Evolutionary conservation across 352 stramenopile species (phyloP), one percentile per base, ranked within the genome.

Genomic region (Pythium plurisporium): DNA sequence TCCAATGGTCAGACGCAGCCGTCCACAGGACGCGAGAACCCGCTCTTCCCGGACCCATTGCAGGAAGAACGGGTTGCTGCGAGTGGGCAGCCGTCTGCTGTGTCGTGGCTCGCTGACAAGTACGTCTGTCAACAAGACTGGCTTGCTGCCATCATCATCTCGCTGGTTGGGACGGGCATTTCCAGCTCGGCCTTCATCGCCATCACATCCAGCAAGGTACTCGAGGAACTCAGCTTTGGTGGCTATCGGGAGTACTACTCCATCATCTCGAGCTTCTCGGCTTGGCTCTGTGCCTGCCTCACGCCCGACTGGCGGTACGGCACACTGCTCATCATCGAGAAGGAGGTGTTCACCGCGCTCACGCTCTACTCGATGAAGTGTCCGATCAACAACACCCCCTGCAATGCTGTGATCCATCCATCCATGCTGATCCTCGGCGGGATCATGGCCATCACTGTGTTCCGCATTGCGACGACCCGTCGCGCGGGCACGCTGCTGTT

Each of bases 331-430:
- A 65, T 77, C 27, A 12, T 79, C 10, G 62, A 82, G 53, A 77
- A 78, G 26, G 67, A 60, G 17, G 67, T 82, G 27, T 87, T 87
- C 43, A 79, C 69, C 33, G 50, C 59, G 25, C 59, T 87, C 27
- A 84, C 76, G n/a, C 44, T 89, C 31, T 72, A 83, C 59, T 84
- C 74, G 15, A 84, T 71, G 25, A 71, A 67, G 23, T 89, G 79
- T 52, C 67, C 72, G 11, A 82, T 80, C 38, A 87, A 86, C 49
- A 41, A 76, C 31, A 56, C 82, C 10, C 65, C 51, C 34, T 89
- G 79, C 55, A 60, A 67, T 52, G 48, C 62, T 25, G 23, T 59
- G 9, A 36, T 84, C 15, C 48, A 74, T 17, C 69, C 79, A 8
- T 46, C 64, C 6, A 48, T 69, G 11, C 33, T 81, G 34, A 46